phyloP scores from a whole-genome alignment of 176 grass and related monocot species.

The Aegilops umbellulata region DNA sequence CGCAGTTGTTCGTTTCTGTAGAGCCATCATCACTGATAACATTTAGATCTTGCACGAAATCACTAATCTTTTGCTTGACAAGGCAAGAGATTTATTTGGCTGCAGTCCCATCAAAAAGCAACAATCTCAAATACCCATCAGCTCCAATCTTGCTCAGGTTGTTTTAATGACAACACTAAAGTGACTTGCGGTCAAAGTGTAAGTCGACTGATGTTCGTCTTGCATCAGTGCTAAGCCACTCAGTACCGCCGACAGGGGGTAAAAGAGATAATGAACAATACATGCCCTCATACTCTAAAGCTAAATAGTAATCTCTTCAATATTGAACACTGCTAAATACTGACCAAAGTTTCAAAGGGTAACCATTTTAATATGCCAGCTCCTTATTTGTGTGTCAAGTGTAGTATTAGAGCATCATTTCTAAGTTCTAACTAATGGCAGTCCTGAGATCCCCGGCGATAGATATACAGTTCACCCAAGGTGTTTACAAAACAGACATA shows the following conservation, averaged over 20 bases:
- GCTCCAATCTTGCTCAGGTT: slow-evolving; percentile 46
- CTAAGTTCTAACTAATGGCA: not conserved
- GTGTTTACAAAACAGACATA: not conserved
- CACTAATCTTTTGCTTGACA: slow-evolving; percentile 39
- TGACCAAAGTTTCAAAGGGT: not conserved
- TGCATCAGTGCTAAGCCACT: slow-evolving; percentile 41
- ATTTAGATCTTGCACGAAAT: slow-evolving; percentile 45
- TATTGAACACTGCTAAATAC: not conserved
- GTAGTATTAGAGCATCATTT: not conserved
- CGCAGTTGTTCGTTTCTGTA: not conserved
- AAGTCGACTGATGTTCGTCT: slow-evolving; percentile 66
- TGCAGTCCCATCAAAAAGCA: slow-evolving; percentile 80
- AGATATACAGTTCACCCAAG: not conserved
- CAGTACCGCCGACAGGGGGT: slow-evolving; percentile 12
- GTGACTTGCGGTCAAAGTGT: slow-evolving; percentile 79
- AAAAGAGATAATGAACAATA: slow-evolving; percentile 13
- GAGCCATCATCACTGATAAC: slow-evolving; percentile 27
- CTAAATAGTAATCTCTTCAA: not conserved
- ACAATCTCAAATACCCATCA: slow-evolving; percentile 55
- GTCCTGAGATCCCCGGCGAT: not conserved
- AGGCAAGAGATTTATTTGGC: slow-evolving; percentile 37
- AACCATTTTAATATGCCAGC: not conserved
- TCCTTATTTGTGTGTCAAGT: not conserved
- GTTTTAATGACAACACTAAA: slow-evolving; percentile 83
- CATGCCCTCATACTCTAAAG: not conserved